phyloP scores from a whole-genome alignment of 2,329 filamentous ascomycete genomes.

The Colletotrichum sp. region DNA sequence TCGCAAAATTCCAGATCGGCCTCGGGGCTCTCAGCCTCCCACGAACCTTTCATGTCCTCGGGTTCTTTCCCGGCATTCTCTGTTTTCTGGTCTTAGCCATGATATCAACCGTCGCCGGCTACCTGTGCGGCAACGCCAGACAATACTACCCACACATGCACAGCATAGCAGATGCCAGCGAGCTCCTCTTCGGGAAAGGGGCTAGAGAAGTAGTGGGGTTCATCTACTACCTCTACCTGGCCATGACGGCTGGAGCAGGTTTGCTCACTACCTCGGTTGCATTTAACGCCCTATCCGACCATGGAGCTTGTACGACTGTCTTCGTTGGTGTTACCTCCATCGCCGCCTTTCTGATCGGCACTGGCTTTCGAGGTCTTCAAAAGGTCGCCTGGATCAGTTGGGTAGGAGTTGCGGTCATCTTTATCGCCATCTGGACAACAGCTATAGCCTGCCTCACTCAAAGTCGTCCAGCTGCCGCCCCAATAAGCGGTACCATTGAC shows the following conservation, averaged over 20 bases:
- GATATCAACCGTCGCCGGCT: neutral
- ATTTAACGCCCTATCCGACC: neutral
- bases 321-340: neutral
- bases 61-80: neutral
- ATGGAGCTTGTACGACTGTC: neutral
- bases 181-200: neutral
- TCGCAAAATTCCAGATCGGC: neutral
- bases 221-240: neutral
- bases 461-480: neutral
- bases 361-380: neutral
- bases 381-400: neutral
- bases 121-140: neutral
- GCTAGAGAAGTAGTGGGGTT: neutral
- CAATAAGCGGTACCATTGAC: neutral
- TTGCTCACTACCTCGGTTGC: neutral
- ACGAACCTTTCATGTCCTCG: neutral
- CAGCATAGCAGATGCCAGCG: neutral
- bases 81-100: neutral
- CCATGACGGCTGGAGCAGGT: neutral
- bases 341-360: neutral
- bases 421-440: neutral
- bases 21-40: neutral
- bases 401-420: neutral
- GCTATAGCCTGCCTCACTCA: neutral
- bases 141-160: neutral